These are phyloP conservation scores for Bolboschoenus planiculmis DNA, from an alignment of 176 grass and related monocot genomes.

Conservation along the genomic window DNA sequence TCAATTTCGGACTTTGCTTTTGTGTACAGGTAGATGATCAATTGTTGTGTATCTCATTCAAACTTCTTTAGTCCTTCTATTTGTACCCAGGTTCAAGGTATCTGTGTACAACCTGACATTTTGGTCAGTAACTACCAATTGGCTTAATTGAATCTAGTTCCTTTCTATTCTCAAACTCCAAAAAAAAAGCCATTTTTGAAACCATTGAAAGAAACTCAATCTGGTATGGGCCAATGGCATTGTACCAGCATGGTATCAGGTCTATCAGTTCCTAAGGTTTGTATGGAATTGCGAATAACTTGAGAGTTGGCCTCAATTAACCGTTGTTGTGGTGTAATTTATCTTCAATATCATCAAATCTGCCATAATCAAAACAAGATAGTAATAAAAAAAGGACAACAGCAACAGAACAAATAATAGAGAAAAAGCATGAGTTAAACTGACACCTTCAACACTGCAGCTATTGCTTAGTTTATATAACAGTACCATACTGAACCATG, in stretches of 20 bases:
- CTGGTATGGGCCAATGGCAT: not conserved
- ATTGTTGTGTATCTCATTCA: not conserved
- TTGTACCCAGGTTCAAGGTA: not conserved
- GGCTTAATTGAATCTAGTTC: not conserved
- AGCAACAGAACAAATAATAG: not conserved
- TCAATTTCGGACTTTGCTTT: conserved; percentile 66
- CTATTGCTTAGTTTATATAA: conserved; percentile 1
- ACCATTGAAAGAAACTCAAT: not conserved
- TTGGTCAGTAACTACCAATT: not conserved
- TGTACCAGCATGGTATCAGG: not conserved
- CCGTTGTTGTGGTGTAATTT: not conserved
- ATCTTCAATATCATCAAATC: not conserved
- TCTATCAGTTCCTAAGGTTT: not conserved
- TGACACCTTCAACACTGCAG: not conserved
- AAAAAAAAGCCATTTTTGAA: not conserved
- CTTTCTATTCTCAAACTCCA: not conserved
- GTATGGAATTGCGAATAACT: not conserved
- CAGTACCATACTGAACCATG: not conserved
- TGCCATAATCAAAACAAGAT: not conserved
- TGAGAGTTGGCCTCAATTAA: not conserved
- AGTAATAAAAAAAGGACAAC: not conserved
- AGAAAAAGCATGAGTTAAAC: not conserved
- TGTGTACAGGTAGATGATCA: conserved; percentile 44
- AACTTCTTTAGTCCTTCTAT: not conserved
- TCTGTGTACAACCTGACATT: not conserved